Conservation (phyloP, 2,329 filamentous ascomycete genomes). For the Colletotrichum acutatum region DNA sequence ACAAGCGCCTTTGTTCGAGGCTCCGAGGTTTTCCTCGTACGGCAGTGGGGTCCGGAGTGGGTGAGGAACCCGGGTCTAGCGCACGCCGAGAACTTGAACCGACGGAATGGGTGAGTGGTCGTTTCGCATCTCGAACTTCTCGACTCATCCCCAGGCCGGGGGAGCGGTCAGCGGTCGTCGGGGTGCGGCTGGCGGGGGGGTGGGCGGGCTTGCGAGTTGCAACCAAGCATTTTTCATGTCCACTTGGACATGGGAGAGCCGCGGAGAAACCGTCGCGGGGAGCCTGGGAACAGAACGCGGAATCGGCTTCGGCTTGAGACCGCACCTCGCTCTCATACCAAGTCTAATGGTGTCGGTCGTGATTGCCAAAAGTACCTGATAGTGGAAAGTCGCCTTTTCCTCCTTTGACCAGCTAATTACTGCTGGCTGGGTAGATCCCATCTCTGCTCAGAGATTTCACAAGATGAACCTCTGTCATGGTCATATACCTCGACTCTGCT, state of each 20-base stretch:
- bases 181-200: not conserved
- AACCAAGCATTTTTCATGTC: not conserved
- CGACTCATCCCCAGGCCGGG: not conserved
- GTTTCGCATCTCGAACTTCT: slow-evolving; percentile 6
- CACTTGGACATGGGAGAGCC: not conserved
- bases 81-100: slow-evolving; percentile 1
- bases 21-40: not conserved
- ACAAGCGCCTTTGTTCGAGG: not conserved
- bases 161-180: not conserved
- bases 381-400: not conserved
- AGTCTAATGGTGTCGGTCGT: not conserved
- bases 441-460: not conserved
- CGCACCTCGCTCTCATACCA: not conserved
- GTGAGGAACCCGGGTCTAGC: slow-evolving; percentile 5
- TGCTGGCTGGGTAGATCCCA: not conserved
- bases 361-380: not conserved
- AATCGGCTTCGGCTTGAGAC: not conserved
- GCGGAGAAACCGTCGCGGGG: not conserved
- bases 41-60: slow-evolving; percentile 5
- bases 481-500: not conserved
- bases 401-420: not conserved
- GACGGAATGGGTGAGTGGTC: not conserved
- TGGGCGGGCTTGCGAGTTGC: no score
- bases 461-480: not conserved
- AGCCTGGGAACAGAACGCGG: not conserved